Evolutionary conservation across 331 rosid species (phyloP).

Genomic region (Malus hybrid): DNA sequence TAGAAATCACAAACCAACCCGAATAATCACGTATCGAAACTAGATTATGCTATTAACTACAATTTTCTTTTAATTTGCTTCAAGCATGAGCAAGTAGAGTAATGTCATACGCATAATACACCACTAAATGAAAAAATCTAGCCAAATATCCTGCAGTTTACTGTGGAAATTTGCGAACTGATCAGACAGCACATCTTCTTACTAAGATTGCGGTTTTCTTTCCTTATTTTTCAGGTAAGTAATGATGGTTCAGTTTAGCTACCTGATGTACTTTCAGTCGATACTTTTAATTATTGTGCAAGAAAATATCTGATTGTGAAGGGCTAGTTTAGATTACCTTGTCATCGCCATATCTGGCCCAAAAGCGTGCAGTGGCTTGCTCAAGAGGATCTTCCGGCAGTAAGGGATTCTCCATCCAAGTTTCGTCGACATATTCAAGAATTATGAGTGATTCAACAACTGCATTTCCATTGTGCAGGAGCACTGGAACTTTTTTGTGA

Average conservation of each 20-base stretch:
- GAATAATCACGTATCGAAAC: background rate
- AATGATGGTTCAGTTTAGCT: background rate
- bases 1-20: background rate
- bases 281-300: too few relatives aligned
- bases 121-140: too few relatives aligned
- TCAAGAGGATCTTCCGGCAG: slow-evolving; percentile 23
- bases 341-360: slow-evolving; percentile 28
- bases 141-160: too few relatives aligned
- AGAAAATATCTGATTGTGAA: background rate
- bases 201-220: background rate
- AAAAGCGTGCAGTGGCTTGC: slow-evolving; percentile 25
- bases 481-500: slow-evolving; percentile 32
- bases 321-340: slow-evolving; percentile 11
- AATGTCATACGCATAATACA: too few relatives aligned
- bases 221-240: background rate
- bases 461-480: slow-evolving; percentile 31
- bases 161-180: too few relatives aligned
- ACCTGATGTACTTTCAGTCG: background rate
- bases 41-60: too few relatives aligned
- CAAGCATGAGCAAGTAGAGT: too few relatives aligned
- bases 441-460: slow-evolving; percentile 30
- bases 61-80: too few relatives aligned
- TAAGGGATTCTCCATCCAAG: slow-evolving; percentile 22
- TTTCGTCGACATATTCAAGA: slow-evolving; percentile 32
- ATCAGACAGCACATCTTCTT: too few relatives aligned